Base-by-base conservation (phyloP, 352 stramenopile species). In the Ophiocytium majus region DNA sequence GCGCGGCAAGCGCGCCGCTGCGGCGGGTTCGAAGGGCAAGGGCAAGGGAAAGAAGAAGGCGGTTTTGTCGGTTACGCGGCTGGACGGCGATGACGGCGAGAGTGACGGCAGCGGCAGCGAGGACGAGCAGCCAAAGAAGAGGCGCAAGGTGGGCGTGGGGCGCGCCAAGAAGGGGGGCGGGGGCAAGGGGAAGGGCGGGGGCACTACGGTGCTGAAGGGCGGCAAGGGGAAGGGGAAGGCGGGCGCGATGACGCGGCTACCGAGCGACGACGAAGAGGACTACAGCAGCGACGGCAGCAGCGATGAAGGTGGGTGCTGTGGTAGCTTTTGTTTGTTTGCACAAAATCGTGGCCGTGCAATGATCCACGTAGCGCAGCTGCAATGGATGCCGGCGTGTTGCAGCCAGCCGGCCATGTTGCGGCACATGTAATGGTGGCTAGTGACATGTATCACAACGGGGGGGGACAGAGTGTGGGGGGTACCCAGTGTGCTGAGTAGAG, bases 61-160 rank as follows among this genome's bases (percentile, higher is more conserved):
- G 0, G 75, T 64, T 31, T 28, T 80, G 28, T 28, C 32, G 1
- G 75, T 82, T n/a, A n/a, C n/a, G n/a, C 33, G 28, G 9, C 23
- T 35, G 35, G 28, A 0, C 5, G 43, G 28, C 0, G 36, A 82
- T 31, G 79, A 83, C n/a, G 63, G 50, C 36, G 79, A 82, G 28
- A 89, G 33, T 43, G 19, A 86, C 85, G 85, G 63, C 43, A 35
- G 76, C 66, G 83, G 83, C 34, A 50, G 43, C 31, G 71, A 50
- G 66, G 57, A 82, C 80, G 63, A 83, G 57, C 10, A 89, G 84
- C 63, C 83, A 82, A 43, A 91, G 83, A 82, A 88, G 32, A 63
- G 17, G n/a, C 49, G 74, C 75, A 88, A 37, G 17, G 36, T 37
- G 43, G 83, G 28, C 64, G 43, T 0, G 23, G 63, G 76, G 1